Conservation (phyloP, 768 basidiomycete species). For the Lyophyllum semitale region DNA sequence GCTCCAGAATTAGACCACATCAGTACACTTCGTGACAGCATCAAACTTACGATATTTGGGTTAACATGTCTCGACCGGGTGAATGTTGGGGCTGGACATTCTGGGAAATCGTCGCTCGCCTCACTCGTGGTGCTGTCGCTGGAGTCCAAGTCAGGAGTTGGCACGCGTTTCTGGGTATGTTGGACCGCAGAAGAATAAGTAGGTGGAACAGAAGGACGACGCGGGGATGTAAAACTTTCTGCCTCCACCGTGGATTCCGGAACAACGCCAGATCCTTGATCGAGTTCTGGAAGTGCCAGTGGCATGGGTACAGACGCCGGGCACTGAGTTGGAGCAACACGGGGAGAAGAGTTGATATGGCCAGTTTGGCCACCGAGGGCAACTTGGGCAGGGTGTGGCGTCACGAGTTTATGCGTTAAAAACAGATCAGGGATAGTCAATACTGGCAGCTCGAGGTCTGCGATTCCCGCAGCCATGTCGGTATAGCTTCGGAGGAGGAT, state of each 20-base stretch:
- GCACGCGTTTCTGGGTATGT: slow-evolving; percentile 29
- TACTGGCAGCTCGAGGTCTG: slow-evolving; percentile 55
- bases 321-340: slow-evolving; percentile 3
- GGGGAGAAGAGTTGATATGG: slow-evolving; percentile 7
- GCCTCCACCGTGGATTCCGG: slow-evolving; percentile 18
- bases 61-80: slow-evolving; percentile 46
- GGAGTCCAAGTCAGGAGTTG: slow-evolving; percentile 41
- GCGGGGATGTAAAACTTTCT: slow-evolving; percentile 3
- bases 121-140: slow-evolving; percentile 49
- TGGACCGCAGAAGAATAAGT: slow-evolving; percentile 50
- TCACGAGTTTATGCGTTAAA: slow-evolving; percentile 53
- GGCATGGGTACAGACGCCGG: slow-evolving; percentile 3
- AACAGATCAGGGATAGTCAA: slow-evolving; percentile 61
- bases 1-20: not conserved
- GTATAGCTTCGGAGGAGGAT: slow-evolving; percentile 64
- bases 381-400: slow-evolving; percentile 18
- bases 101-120: slow-evolving; percentile 37
- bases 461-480: slow-evolving; percentile 61
- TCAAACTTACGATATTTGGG: slow-evolving; percentile 49
- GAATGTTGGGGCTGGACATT: slow-evolving; percentile 32
- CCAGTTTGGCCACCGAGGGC: not conserved
- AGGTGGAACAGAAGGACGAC: slow-evolving; percentile 21
- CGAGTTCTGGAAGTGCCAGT: slow-evolving; percentile 19
- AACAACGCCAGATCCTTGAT: slow-evolving; percentile 26
- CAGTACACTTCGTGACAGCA: not conserved